Base-by-base conservation (phyloP, 75 land plant species). In the Cunninghamia lanceolata region DNA sequence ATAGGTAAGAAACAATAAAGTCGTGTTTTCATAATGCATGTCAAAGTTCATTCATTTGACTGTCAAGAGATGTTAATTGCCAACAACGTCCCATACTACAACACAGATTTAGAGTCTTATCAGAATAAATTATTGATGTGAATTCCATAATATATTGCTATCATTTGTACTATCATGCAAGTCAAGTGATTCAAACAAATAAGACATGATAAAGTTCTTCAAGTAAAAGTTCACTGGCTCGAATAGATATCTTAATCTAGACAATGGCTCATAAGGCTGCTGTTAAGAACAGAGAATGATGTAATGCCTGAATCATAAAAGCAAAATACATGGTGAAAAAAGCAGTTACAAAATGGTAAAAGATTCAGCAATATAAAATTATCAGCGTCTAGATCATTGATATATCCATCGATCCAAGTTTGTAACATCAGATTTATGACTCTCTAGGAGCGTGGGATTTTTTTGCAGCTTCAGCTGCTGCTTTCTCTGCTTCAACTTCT, bases 401-500 rank as follows among this genome's bases (percentile, higher is more conserved):
- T 34, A 70, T 70, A 73, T 73, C 75, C 75, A 73, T 73, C 38
- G 2, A 73, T 32, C 14, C 36, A 70, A 70, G n/a, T 70, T n/a
- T 9, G 34, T 2, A 70, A 70, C 13, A 34, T 34, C 36, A 13
- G 15, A 73, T 73, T 2, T 73, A 73, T 3, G 75, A 66, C 40
- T 91, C 92, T 85, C 90, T 91, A 11, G 92, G 87, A 87, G 99
- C 3, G 42, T 43, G 98, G 46, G 89, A 95, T 90, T 98, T 98
- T 90, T 98, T 96, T 76, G 99, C 98, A 83, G 99, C 98, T 85
- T 97, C 99, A 81, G 98, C 99, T 25, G 99, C 99, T 30, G 99
- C 98, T 85, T 98, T 98, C 91, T 98, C 99, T 40, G 99, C 96
- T 89, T 98, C 99, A 85, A 96, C 96, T n/a, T 94, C 99, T 25